Evolutionary conservation across 2,329 filamentous ascomycete species (phyloP).

Genomic region (Lachnellula cervina): DNA sequence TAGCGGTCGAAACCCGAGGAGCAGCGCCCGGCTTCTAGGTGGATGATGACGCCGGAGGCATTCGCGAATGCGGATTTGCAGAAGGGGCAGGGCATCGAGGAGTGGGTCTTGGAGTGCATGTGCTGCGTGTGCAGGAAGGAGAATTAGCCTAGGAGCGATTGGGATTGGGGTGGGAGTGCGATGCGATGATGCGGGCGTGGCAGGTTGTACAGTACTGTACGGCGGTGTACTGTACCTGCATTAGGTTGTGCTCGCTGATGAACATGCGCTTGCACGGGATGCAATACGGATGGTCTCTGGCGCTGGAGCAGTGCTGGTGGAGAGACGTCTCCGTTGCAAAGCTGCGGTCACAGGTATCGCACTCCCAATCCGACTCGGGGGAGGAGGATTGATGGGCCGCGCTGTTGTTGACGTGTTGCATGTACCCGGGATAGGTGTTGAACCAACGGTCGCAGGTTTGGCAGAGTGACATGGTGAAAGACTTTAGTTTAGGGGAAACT

Average conservation of each 20-base stretch:
- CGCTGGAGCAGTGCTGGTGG: slow-evolving; percentile 17
- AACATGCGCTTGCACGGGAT: slow-evolving; percentile 20
- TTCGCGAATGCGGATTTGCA: slow-evolving; percentile 44
- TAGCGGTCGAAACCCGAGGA: slow-evolving; percentile 44
- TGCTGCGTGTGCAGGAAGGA: slow-evolving; percentile 41
- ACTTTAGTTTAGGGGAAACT: not conserved
- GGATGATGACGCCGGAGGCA: slow-evolving; percentile 57
- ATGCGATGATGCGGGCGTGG: too few relatives aligned
- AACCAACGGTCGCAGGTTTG: slow-evolving; percentile 10
- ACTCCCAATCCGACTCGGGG: slow-evolving; percentile 13
- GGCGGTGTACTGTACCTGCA: slow-evolving; percentile 16
- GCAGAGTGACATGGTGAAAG: slow-evolving; percentile 10
- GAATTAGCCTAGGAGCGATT: not conserved
- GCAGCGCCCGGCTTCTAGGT: slow-evolving; percentile 46
- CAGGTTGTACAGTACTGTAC: too few relatives aligned
- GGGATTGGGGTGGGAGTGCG: too few relatives aligned
- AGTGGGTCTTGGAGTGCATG: slow-evolving; percentile 47
- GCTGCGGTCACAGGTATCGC: slow-evolving; percentile 12
- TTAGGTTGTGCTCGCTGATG: slow-evolving; percentile 19
- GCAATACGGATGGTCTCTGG: slow-evolving; percentile 19
- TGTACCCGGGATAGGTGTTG: slow-evolving; percentile 5
- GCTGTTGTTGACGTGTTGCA: slow-evolving; percentile 18
- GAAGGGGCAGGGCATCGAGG: slow-evolving; percentile 48
- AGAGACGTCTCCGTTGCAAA: slow-evolving; percentile 14
- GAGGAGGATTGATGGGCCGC: slow-evolving; percentile 3